Evolutionary conservation across 2,329 filamentous ascomycete species (phyloP).

Genomic region (Daldinia sp.): DNA sequence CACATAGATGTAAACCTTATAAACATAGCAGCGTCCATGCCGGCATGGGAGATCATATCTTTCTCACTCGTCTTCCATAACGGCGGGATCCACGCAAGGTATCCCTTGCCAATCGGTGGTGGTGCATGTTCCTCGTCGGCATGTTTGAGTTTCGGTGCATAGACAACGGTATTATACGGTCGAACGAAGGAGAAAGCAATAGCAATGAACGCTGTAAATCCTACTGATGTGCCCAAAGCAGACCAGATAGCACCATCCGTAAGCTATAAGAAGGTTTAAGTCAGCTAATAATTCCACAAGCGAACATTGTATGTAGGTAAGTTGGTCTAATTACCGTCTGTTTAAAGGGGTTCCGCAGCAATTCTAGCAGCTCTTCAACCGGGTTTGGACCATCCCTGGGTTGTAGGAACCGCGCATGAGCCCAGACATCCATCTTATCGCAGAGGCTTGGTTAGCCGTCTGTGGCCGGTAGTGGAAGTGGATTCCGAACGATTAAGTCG

Average conservation of each 20-base stretch:
- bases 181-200: slow-evolving; percentile 88
- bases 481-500: slow-evolving; percentile 11
- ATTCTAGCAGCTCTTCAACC: slow-evolving; percentile 60
- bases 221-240: slow-evolving; percentile 83
- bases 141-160: slow-evolving; percentile 93
- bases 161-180: slow-evolving; percentile 91
- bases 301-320: background rate
- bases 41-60: slow-evolving; percentile 82
- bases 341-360: slow-evolving; percentile 65
- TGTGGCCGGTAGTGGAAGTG: slow-evolving; percentile 30
- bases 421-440: slow-evolving; percentile 40
- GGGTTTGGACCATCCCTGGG: slow-evolving; percentile 47
- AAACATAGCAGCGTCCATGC: slow-evolving; percentile 92
- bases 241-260: slow-evolving; percentile 75
- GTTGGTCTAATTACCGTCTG: slow-evolving; percentile 55
- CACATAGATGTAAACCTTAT: slow-evolving; percentile 91
- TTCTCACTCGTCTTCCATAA: slow-evolving; percentile 82
- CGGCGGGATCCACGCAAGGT: slow-evolving; percentile 88
- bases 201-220: slow-evolving; percentile 78
- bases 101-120: slow-evolving; percentile 85
- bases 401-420: slow-evolving; percentile 31
- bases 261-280: slow-evolving; percentile 52
- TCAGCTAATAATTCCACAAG: slow-evolving; percentile 13
- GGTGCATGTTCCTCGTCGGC: slow-evolving; percentile 91
- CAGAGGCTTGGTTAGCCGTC: slow-evolving; percentile 29